Evolutionary conservation across 2,329 filamentous ascomycete genomes (phyloP).

Genomic region (Phyllosticta citribraziliensis): DNA sequence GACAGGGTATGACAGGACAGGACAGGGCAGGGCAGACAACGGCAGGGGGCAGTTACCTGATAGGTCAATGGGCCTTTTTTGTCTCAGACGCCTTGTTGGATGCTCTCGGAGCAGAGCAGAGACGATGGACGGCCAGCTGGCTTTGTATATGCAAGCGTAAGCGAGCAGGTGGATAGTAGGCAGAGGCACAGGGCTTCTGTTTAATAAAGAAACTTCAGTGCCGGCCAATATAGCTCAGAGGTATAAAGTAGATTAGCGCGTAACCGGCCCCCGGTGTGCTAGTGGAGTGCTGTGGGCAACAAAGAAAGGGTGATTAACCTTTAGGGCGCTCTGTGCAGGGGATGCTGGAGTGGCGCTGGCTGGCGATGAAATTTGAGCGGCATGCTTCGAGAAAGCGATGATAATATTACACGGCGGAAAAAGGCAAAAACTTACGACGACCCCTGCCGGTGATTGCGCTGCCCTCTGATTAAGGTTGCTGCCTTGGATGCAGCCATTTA

Average conservation of each 20-base stretch:
- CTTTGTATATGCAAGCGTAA: slow-evolving; percentile 16
- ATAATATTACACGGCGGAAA: neutral
- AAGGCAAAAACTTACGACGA: slow-evolving; percentile 21
- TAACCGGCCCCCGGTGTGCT: slow-evolving; percentile 17
- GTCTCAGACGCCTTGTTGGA: slow-evolving; percentile 5
- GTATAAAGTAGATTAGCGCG: slow-evolving; percentile 17
- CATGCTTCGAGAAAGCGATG: neutral
- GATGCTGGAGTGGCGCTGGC: slow-evolving; percentile 14
- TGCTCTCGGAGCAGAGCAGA: slow-evolving; percentile 19
- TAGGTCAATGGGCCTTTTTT: slow-evolving; percentile 1
- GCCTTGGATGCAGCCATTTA: too few relatives aligned
- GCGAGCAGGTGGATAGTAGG: neutral
- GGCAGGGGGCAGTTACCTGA: slow-evolving; percentile 4
- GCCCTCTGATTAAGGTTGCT: too few relatives aligned
- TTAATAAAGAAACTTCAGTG: slow-evolving; percentile 22
- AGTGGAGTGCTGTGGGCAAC: slow-evolving; percentile 16
- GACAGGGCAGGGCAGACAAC: neutral
- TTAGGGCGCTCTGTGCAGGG: slow-evolving; percentile 24
- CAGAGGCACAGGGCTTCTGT: slow-evolving; percentile 6
- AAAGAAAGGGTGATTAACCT: slow-evolving; percentile 21
- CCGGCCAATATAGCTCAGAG: slow-evolving; percentile 11
- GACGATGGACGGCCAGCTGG: slow-evolving; percentile 20
- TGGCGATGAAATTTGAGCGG: slow-evolving; percentile 7
- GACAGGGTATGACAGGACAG: slow-evolving; percentile 10
- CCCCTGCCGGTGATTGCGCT: neutral